These are phyloP conservation scores for Solanum clarkiae DNA, from an alignment of 257 asterid genomes.

Conservation along the genomic window DNA sequence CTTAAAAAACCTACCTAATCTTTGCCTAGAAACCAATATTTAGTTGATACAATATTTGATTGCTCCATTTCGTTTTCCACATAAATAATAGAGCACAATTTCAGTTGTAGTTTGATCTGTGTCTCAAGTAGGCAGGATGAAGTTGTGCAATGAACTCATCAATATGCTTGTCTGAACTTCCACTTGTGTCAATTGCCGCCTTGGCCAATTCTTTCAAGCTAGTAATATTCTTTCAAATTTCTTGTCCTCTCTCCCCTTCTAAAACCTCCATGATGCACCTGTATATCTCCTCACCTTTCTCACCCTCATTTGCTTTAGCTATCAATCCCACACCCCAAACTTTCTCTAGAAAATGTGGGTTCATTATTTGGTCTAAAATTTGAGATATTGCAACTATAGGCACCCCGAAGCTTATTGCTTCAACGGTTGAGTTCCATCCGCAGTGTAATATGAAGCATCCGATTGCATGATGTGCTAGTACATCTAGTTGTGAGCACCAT, in stretches of 20 bases:
- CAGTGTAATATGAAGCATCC: slow-evolving; percentile 51
- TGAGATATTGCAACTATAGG: slow-evolving; percentile 50
- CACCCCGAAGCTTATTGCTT: slow-evolving; percentile 37
- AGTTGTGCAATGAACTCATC: slow-evolving; percentile 21
- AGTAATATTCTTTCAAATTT: slow-evolving; percentile 16
- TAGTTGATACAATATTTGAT: not conserved
- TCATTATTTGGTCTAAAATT: slow-evolving; percentile 37
- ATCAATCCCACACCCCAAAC: slow-evolving; percentile 34
- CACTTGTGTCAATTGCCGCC: slow-evolving; percentile 34
- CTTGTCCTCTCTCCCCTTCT: slow-evolving; percentile 19
- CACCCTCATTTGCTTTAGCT: slow-evolving; percentile 14
- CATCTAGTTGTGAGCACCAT: slow-evolving; percentile 47
- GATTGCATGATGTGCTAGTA: slow-evolving; percentile 28
- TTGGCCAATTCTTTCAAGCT: slow-evolving; percentile 29
- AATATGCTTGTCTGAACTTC: slow-evolving; percentile 36
- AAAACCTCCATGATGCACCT: slow-evolving; percentile 23
- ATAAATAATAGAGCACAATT: not conserved
- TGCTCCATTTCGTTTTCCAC: not conserved
- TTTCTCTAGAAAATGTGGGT: slow-evolving; percentile 42
- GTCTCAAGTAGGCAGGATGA: not conserved
- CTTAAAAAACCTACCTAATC: not conserved
- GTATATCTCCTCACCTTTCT: slow-evolving; percentile 20
- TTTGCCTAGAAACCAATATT: not conserved
- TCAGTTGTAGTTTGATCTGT: not conserved
- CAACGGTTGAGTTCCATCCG: slow-evolving; percentile 50